Evolutionary conservation across 2,329 filamentous ascomycete species (phyloP).

Genomic region (Penicillium corylophilum): DNA sequence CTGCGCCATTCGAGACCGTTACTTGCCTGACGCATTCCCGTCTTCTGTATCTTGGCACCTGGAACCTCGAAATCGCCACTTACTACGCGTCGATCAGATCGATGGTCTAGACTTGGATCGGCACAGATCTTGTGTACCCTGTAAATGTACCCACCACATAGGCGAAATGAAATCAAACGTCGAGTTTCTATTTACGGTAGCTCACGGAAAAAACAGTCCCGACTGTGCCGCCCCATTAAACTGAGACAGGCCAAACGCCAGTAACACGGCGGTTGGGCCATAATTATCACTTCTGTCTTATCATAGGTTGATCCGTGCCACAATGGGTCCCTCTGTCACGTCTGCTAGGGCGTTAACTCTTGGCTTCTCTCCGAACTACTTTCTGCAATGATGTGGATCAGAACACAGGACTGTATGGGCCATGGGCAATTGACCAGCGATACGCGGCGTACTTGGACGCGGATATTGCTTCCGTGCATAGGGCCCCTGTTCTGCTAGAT

Average conservation of each 20-base stretch:
- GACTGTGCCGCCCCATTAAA: not conserved
- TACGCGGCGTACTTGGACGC: too few species aligned
- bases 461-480: not conserved
- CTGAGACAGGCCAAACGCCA: not conserved
- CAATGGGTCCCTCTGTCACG: not conserved
- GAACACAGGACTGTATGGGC: too few species aligned
- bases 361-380: too few species aligned
- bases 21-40: too few species aligned
- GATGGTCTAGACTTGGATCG: not conserved
- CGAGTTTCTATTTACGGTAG: not conserved
- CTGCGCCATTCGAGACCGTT: too few species aligned
- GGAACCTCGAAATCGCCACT: too few species aligned
- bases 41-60: too few species aligned
- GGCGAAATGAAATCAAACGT: too few species aligned
- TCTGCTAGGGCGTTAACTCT: too few species aligned
- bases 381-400: not conserved
- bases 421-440: not conserved
- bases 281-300: not conserved
- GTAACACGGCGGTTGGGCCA: not conserved
- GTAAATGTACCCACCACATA: too few species aligned
- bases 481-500: too few species aligned
- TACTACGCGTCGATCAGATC: not conserved
- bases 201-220: not conserved
- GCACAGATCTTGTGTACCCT: not conserved
- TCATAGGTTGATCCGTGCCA: not conserved